Evolutionary conservation across 2,329 filamentous ascomycete species (phyloP).

Genomic region (Paracamarosporium sp.): DNA sequence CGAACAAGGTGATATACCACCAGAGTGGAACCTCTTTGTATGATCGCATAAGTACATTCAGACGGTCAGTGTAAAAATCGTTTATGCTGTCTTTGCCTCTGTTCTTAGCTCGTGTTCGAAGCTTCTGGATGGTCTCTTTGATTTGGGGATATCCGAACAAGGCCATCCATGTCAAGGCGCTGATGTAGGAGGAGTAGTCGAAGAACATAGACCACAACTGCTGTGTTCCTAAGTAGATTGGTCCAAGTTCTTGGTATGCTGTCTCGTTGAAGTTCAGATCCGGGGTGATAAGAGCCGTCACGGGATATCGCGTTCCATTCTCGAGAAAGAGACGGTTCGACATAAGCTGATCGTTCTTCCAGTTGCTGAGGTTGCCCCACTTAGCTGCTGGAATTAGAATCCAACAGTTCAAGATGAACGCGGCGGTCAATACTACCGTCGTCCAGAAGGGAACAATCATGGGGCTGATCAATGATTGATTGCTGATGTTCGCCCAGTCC

Average conservation of each 20-base stretch:
- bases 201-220: constrained; percentile 67
- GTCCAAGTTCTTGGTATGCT: constrained; percentile 56
- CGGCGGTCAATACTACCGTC: constrained; percentile 62
- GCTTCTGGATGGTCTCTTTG: constrained; percentile 53
- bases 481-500: constrained; percentile 68
- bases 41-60: constrained; percentile 64
- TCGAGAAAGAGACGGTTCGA: constrained; percentile 62
- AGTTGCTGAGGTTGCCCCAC: constrained; percentile 62
- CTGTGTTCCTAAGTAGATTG: constrained; percentile 65
- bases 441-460: constrained; percentile 65
- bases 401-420: constrained; percentile 65
- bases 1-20: constrained; percentile 64
- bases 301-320: constrained; percentile 57
- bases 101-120: constrained; percentile 43
- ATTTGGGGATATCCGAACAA: constrained; percentile 63
- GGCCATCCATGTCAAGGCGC: constrained; percentile 64
- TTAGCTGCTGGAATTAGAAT: constrained; percentile 65
- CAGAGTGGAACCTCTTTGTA: constrained; percentile 66
- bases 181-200: constrained; percentile 66
- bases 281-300: constrained; percentile 50
- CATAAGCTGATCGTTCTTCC: constrained; percentile 61
- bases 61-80: constrained; percentile 63
- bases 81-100: constrained; percentile 47
- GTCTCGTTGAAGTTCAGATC: constrained; percentile 58
- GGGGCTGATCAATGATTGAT: constrained; percentile 50